These are phyloP conservation scores for Ustilago curta DNA, from an alignment of 1,284 basidiomycete species.

Conservation along the genomic window DNA sequence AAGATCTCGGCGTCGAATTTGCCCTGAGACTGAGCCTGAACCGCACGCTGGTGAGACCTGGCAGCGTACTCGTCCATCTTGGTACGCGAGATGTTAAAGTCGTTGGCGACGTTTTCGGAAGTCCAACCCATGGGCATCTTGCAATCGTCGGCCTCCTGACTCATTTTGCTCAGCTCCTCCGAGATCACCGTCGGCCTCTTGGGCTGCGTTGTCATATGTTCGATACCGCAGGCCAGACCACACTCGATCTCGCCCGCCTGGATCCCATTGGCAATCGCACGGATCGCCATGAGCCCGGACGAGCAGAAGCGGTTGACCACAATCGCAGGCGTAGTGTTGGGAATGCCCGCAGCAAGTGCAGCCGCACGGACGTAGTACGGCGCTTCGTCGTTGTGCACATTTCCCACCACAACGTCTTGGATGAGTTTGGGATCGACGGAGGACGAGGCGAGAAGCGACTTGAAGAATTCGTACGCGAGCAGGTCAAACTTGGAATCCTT, in stretches of 20 bases:
- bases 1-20: constrained; percentile 83
- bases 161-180: constrained; percentile 42
- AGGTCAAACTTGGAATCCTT: constrained; percentile 75
- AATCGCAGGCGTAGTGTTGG: constrained; percentile 80
- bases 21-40: constrained; percentile 75
- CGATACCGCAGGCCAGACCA: constrained; percentile 84
- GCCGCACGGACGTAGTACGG: constrained; percentile 72
- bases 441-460: constrained; percentile 77
- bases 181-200: constrained; percentile 46
- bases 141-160: constrained; percentile 62
- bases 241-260: constrained; percentile 83
- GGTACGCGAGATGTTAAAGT: constrained; percentile 83
- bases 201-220: constrained; percentile 76
- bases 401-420: constrained; percentile 81
- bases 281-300: constrained; percentile 86
- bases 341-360: constrained; percentile 83
- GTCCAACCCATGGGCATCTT: constrained; percentile 87
- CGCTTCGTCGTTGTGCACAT: constrained; percentile 57
- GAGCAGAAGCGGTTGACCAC: constrained; percentile 72
- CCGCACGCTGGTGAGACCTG: constrained; percentile 82
- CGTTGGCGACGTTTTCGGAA: constrained; percentile 77
- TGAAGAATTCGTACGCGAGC: constrained; percentile 46
- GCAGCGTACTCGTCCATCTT: constrained; percentile 88
- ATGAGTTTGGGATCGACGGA: constrained; percentile 78
- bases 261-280: constrained; percentile 84